These are phyloP conservation scores for Blastobotrys capitulatus DNA, from an alignment of 1,139 yeast genomes.

Conservation along the genomic window DNA sequence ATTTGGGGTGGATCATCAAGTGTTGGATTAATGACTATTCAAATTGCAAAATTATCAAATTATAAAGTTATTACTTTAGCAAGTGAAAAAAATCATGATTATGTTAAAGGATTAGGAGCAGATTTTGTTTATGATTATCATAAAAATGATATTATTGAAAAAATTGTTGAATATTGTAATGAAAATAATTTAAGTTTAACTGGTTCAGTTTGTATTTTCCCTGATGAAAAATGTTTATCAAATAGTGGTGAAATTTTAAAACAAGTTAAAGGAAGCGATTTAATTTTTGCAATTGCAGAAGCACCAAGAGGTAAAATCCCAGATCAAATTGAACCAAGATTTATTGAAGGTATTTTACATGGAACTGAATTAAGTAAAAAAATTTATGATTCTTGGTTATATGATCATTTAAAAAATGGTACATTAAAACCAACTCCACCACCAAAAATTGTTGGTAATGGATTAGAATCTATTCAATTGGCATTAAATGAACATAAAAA, in stretches of 20 bases:
- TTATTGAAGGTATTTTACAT: too few species aligned
- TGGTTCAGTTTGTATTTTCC: too few species aligned
- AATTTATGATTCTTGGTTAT: too few species aligned
- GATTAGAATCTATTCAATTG: not conserved
- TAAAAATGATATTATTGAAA: not conserved
- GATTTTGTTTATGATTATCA: conserved; percentile 46
- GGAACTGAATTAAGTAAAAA: too few species aligned
- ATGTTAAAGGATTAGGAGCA: conserved; percentile 50
- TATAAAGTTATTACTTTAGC: conserved; percentile 52
- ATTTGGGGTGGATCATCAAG: conserved; percentile 60
- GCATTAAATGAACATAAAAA: not conserved
- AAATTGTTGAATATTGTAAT: too few species aligned
- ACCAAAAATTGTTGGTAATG: not conserved
- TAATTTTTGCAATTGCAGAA: too few species aligned
- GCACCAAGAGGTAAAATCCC: too few species aligned
- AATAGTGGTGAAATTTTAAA: too few species aligned
- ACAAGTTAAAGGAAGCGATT: too few species aligned
- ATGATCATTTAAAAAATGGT: not conserved
- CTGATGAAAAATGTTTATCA: too few species aligned
- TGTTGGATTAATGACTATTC: conserved; percentile 51
- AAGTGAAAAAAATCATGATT: conserved; percentile 41
- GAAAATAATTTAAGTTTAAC: too few species aligned
- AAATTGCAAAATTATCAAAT: conserved; percentile 47
- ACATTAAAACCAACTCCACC: not conserved
- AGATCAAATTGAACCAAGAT: too few species aligned